These are phyloP conservation scores for Globisporangium uncinulatum DNA, from an alignment of 352 stramenopile genomes.

Conservation along the genomic window DNA sequence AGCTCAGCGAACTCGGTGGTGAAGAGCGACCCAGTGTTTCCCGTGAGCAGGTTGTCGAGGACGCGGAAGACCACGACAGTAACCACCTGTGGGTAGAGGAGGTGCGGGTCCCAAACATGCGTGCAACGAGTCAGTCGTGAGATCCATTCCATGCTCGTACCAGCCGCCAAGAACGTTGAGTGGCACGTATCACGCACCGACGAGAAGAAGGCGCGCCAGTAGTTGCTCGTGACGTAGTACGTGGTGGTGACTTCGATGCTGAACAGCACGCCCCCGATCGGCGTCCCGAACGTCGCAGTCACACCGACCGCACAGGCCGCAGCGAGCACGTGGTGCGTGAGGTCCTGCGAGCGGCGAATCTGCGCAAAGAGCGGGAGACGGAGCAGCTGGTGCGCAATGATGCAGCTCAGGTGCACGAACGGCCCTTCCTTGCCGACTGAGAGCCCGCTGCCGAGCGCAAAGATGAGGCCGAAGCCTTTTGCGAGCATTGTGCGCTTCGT, in stretches of 20 bases:
- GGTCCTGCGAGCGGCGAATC: constrained; percentile 45
- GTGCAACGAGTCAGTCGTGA: not conserved
- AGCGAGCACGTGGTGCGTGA: constrained; percentile 65
- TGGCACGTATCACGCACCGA: constrained; percentile 21
- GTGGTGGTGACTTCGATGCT: constrained; percentile 82
- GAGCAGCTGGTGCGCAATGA: constrained; percentile 65
- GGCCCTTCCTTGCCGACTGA: constrained; percentile 77
- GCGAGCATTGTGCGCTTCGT: constrained; percentile 46
- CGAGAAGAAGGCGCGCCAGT: constrained; percentile 88
- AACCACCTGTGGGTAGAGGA: constrained; percentile 31
- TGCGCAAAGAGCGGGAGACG: constrained; percentile 52
- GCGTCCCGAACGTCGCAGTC: constrained; percentile 68
- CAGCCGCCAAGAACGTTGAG: not conserved
- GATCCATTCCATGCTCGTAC: no score
- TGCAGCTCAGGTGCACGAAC: constrained; percentile 74
- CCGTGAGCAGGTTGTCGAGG: constrained; percentile 56
- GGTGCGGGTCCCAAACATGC: no score
- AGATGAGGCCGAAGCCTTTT: constrained; percentile 61
- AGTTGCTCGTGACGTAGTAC: constrained; percentile 87
- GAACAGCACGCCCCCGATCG: constrained; percentile 74
- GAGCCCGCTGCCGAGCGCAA: constrained; percentile 59
- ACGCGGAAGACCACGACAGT: constrained; percentile 80
- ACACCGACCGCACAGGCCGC: constrained; percentile 72
- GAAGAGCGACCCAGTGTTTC: constrained; percentile 68
- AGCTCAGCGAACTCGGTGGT: constrained; percentile 69